phyloP scores from a whole-genome alignment of 495 filamentous ascomycete species.

The Penicillium alfredii region DNA sequence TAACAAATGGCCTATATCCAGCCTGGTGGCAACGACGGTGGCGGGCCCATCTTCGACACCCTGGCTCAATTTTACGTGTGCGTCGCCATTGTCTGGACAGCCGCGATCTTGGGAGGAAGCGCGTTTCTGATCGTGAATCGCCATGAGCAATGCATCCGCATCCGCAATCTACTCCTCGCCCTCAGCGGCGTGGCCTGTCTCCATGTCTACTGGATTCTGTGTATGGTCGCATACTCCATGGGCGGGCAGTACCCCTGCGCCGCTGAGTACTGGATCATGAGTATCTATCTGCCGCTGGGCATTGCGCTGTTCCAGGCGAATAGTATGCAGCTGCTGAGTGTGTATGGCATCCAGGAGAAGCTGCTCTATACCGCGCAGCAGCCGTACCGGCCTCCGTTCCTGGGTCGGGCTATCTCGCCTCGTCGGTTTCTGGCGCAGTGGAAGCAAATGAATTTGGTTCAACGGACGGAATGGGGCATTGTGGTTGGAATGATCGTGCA shows the following conservation, averaged over 20 bases:
- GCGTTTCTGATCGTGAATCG: constrained; percentile 46
- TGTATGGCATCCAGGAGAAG: constrained; percentile 33
- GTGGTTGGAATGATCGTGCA: constrained; percentile 48
- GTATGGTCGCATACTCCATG: constrained; percentile 51
- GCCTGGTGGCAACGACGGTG: neutral
- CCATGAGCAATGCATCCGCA: constrained; percentile 45
- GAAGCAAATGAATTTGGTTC: constrained; percentile 39
- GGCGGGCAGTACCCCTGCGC: constrained; percentile 50
- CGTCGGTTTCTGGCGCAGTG: constrained; percentile 7
- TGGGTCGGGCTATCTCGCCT: neutral
- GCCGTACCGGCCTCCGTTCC: constrained; percentile 3
- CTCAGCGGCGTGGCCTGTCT: constrained; percentile 48
- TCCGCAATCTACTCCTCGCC: constrained; percentile 51
- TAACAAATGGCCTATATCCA: constrained; percentile 1
- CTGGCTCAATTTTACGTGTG: constrained; percentile 40
- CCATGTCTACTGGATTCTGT: constrained; percentile 53
- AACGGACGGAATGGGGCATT: constrained; percentile 42
- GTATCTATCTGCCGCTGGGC: constrained; percentile 57
- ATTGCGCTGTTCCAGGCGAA: constrained; percentile 59
- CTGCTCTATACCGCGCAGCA: constrained; percentile 6
- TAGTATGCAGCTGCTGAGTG: constrained; percentile 51
- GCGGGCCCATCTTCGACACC: constrained; percentile 23
- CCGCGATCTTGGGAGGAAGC: constrained; percentile 41
- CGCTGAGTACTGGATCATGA: constrained; percentile 63
- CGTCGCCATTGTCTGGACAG: constrained; percentile 46